phyloP scores from a whole-genome alignment of 768 basidiomycete genomes.

The Boletus speciosus region DNA sequence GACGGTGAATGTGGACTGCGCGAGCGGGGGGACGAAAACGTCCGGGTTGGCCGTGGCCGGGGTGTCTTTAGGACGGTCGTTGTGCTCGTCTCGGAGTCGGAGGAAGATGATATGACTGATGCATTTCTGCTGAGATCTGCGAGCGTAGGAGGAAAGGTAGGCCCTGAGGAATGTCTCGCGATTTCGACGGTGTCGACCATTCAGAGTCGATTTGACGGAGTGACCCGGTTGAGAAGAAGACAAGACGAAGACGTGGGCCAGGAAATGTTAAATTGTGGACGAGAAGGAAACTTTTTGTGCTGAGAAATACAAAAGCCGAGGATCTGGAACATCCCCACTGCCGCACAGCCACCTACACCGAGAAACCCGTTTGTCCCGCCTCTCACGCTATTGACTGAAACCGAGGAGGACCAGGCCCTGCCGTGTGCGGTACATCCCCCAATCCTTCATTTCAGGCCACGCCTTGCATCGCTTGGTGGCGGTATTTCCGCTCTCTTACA shows the following conservation, averaged over 20 bases:
- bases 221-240: neutral
- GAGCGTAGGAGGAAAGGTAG: slow-evolving; percentile 38
- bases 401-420: no score
- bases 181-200: slow-evolving; percentile 6
- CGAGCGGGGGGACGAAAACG: slow-evolving; percentile 62
- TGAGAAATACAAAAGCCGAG: slow-evolving; percentile 11
- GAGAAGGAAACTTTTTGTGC: neutral
- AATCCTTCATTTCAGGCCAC: no score
- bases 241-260: neutral
- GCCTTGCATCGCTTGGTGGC: neutral
- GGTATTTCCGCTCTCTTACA: neutral
- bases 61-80: slow-evolving; percentile 41
- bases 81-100: slow-evolving; percentile 48
- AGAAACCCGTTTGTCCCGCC: neutral
- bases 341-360: slow-evolving; percentile 24
- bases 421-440: no score
- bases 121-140: slow-evolving; percentile 73
- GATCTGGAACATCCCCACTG: slow-evolving; percentile 16
- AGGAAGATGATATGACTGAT: slow-evolving; percentile 69
- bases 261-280: neutral
- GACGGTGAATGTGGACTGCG: slow-evolving; percentile 47
- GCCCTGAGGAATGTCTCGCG: slow-evolving; percentile 1
- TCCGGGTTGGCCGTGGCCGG: slow-evolving; percentile 54
- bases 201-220: neutral
- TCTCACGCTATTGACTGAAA: neutral